Evolutionary conservation across 305 asterid genomes (phyloP).

Genomic region (Fraxinus paxiana): DNA sequence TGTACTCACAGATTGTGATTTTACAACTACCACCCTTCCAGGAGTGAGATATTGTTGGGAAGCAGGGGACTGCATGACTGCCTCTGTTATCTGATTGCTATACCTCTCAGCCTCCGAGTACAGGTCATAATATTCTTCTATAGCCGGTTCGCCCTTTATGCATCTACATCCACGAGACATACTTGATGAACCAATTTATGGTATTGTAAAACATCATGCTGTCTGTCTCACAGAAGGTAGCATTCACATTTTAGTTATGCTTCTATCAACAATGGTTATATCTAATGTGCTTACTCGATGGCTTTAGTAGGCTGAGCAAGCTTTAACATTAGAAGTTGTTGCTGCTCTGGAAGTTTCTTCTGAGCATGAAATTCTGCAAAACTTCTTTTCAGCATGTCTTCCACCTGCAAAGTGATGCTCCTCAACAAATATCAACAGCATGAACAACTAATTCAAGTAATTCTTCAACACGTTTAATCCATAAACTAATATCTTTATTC

Average conservation of each 20-base stretch:
- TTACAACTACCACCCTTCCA: conserved; percentile 89
- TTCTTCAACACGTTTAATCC: neutral
- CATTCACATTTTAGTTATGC: conserved; percentile 5
- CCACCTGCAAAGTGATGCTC: conserved; percentile 58
- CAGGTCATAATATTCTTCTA: conserved; percentile 86
- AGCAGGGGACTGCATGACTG: conserved; percentile 68
- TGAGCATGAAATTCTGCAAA: conserved; percentile 99
- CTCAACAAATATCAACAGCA: conserved; percentile 23
- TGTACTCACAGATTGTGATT: conserved; percentile 67
- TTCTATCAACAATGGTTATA: conserved; percentile 12
- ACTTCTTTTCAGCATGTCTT: conserved; percentile 98
- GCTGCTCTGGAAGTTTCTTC: conserved; percentile 90
- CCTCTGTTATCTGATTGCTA: conserved; percentile 50
- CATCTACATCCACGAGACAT: conserved; percentile 52
- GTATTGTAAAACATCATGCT: conserved; percentile 10
- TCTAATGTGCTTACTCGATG: conserved; percentile 63
- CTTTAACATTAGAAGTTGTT: conserved; percentile 75
- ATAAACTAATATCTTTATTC: conserved; percentile 10
- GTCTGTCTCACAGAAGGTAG: neutral
- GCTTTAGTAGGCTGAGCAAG: conserved; percentile 67
- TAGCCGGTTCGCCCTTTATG: conserved; percentile 93
- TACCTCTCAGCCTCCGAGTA: conserved; percentile 62
- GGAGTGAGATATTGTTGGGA: conserved; percentile 60
- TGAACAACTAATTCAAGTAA: conserved; percentile 8
- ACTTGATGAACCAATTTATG: conserved; percentile 12